Base-by-base conservation (phyloP, 768 basidiomycete species). In the Collybia mongolica region DNA sequence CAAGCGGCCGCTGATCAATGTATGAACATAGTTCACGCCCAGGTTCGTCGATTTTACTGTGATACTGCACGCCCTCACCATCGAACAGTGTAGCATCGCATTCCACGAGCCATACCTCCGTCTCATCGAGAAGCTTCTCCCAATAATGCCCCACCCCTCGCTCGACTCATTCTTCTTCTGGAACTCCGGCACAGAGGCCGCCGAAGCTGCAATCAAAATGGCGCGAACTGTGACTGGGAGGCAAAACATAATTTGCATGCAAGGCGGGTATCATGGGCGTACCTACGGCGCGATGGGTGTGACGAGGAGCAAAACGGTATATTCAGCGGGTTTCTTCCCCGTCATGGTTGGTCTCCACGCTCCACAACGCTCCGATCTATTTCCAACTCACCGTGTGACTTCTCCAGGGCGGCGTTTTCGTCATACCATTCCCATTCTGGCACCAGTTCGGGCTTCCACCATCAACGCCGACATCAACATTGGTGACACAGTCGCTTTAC, bases 111-210 rank as follows among this genome's bases (percentile, higher is more conserved):
- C 93, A 0, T 93, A 96, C 68, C 78, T 97, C 17, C 77, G 83
- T 44, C 88, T 98, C 59, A 88, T 98, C 61, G 81, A 96, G 65
- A 80, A 80, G 48, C 78, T 98, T 6, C 70, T 96, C 11, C 90
- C 93, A 0, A 71, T 88, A 51, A 94, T 98, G 93, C 95, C 95
- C 2, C 72, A 95, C 69, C 78, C 84, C 0, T 94, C 93, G 1
- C 77, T 98, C 26, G 89, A 96, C 65, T 91, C 91, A 20, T 98
- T 98, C 79, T 97, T 94, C 80, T 92, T 97, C 70, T 92, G 90
- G 89, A 98, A 92, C 73, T 95, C 93, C 2, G 96, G 96, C 2
- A 86, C 92, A 0, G 96, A 98, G 67, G 96, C 94, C 1, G 79
- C 93, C 39, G 95, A 97, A 69, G 91, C 84, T 0, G 79, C 93